phyloP scores from a whole-genome alignment of 495 filamentous ascomycete species.

The Saxophila tyrrhenica region DNA sequence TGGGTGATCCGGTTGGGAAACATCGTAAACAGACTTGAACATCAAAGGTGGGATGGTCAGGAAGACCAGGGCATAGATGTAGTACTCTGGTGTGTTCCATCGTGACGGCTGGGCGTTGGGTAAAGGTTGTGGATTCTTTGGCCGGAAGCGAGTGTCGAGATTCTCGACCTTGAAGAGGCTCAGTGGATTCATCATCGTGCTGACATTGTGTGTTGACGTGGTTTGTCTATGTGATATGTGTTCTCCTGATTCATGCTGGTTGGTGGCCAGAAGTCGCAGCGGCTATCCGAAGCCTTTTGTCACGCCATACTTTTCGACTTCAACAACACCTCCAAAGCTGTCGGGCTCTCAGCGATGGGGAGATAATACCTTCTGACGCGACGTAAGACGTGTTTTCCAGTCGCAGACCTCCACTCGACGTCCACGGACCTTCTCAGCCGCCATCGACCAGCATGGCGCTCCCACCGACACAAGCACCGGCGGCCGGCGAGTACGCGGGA shows the following conservation, averaged over 20 bases:
- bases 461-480: conserved; percentile 9
- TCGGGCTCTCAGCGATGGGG: background rate
- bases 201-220: background rate
- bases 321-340: background rate
- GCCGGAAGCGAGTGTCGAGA: conserved; percentile 83
- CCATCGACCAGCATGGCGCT: background rate
- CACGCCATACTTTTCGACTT: conserved; percentile 6
- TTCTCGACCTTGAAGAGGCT: conserved; percentile 35
- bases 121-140: conserved; percentile 27
- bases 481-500: conserved; percentile 13
- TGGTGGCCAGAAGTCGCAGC: no score
- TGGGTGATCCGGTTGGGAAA: conserved; percentile 76
- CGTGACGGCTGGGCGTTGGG: conserved; percentile 41
- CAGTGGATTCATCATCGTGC: conserved; percentile 1
- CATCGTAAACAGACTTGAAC: conserved; percentile 77
- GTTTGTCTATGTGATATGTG: no score
- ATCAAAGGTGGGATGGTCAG: conserved; percentile 62
- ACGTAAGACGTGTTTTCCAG: background rate
- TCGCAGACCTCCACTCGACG: background rate
- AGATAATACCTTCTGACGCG: background rate
- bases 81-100: conserved; percentile 86
- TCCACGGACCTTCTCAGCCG: background rate
- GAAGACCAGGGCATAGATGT: conserved; percentile 66
- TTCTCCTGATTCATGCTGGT: no score
- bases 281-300: no score